Evolutionary conservation across 805 yeast species (phyloP).

Genomic region (Ogataea parapolymorpha): DNA sequence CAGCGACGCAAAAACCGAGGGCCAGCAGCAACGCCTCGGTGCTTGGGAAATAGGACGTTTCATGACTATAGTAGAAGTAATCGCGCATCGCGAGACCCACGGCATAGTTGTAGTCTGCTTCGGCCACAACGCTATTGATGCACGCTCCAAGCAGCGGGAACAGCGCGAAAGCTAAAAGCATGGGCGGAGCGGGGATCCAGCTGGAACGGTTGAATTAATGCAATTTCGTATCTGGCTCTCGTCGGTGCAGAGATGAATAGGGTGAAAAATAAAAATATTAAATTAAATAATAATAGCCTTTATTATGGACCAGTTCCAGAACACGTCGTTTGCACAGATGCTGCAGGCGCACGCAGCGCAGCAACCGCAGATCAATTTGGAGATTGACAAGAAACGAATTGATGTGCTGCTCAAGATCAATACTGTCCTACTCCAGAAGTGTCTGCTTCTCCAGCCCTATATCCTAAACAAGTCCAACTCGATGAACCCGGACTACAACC

Average conservation of each 20-base stretch:
- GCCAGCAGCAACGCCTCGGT: no score
- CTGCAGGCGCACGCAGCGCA: slow-evolving; percentile 28
- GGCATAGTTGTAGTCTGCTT: slow-evolving; percentile 8
- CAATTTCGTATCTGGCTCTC: not conserved
- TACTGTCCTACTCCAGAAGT: slow-evolving; percentile 32
- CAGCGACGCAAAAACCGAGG: slow-evolving; percentile 4
- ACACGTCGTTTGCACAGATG: slow-evolving; percentile 11
- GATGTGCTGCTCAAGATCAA: slow-evolving; percentile 35
- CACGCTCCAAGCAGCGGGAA: not conserved
- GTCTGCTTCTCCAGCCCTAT: slow-evolving; percentile 29
- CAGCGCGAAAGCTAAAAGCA: not conserved
- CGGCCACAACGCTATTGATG: not conserved
- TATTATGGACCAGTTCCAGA: slow-evolving; percentile 7
- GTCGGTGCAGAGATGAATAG: slow-evolving; percentile 1
- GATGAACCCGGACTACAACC: slow-evolving; percentile 22
- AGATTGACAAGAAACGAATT: slow-evolving; percentile 33
- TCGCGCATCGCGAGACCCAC: slow-evolving; percentile 8
- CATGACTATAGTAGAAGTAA: slow-evolving; percentile 4
- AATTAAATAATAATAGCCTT: not conserved
- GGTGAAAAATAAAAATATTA: not conserved
- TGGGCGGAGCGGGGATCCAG: not conserved
- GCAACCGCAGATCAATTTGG: slow-evolving; percentile 28
- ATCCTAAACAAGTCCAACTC: slow-evolving; percentile 23
- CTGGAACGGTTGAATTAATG: not conserved
- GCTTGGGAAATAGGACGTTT: slow-evolving; percentile 6